A percentile compares a stretch with the other conserved stretches of the same genome.
These are phyloP conservation scores for Pisolithus tinctorius DNA, from an alignment of 768 basidiomycete genomes.

Conservation along the genomic window DNA sequence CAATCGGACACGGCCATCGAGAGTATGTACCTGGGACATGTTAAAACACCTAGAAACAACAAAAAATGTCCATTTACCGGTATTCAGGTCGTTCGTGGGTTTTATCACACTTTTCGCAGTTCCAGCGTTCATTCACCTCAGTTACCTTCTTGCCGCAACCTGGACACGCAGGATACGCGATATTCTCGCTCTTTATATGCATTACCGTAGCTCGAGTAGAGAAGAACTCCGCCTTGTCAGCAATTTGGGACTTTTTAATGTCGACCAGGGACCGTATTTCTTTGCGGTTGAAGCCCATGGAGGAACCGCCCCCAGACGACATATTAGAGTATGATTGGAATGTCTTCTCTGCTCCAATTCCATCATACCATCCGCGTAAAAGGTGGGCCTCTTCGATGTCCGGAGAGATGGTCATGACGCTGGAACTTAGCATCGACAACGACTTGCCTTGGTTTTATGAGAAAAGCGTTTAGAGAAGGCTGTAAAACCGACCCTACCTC, in stretches of 20 bases:
- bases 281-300: slow-evolving; percentile 52
- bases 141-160: slow-evolving; percentile 89
- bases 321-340: slow-evolving; percentile 68
- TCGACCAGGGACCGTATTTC: slow-evolving; percentile 71
- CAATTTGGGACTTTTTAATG: slow-evolving; percentile 72
- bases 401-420: slow-evolving; percentile 79
- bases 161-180: slow-evolving; percentile 88
- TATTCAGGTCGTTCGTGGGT: slow-evolving; percentile 65
- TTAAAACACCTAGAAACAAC: slow-evolving; percentile 2
- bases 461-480: slow-evolving; percentile 1
- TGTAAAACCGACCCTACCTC: slow-evolving; percentile 40
- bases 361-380: slow-evolving; percentile 91
- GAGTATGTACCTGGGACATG: slow-evolving; percentile 59
- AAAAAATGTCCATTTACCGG: slow-evolving; percentile 45
- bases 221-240: slow-evolving; percentile 78
- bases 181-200: slow-evolving; percentile 77
- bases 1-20: slow-evolving; percentile 85
- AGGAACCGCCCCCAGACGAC: slow-evolving; percentile 32
- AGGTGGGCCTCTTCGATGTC: slow-evolving; percentile 86
- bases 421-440: slow-evolving; percentile 76
- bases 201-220: slow-evolving; percentile 76
- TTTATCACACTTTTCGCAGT: slow-evolving; percentile 89
- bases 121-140: slow-evolving; percentile 64
- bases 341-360: slow-evolving; percentile 47
- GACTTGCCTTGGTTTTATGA: slow-evolving; percentile 51